Evolutionary conservation across 805 yeast species (phyloP).

Genomic region (Saturnispora gosingensis): DNA sequence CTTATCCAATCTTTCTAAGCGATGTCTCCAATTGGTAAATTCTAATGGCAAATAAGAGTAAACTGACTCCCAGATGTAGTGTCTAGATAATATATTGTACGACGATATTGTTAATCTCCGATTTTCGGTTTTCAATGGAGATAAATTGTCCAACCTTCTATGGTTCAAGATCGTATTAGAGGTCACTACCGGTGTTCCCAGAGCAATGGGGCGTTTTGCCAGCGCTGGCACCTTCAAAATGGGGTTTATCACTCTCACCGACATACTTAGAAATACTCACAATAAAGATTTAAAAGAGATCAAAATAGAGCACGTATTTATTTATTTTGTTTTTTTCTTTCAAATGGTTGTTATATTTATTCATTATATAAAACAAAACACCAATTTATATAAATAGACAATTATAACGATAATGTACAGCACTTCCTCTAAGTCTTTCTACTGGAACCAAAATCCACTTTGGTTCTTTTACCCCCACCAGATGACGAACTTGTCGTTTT

Average conservation of each 20-base stretch:
- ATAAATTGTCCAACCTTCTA: conserved; percentile 10
- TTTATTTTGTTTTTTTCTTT: not conserved
- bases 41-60: conserved; percentile 41
- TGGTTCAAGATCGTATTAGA: conserved; percentile 16
- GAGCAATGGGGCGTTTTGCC: not conserved
- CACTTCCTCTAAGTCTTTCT: conserved; percentile 17
- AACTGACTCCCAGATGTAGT: conserved; percentile 52
- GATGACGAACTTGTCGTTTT: conserved; percentile 23
- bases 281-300: not conserved
- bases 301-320: not conserved
- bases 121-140: conserved; percentile 6
- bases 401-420: conserved; percentile 2
- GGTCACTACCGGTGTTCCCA: not conserved
- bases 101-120: conserved; percentile 23
- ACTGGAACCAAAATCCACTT: conserved; percentile 23
- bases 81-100: conserved; percentile 29
- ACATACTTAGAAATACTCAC: not conserved
- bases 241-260: not conserved
- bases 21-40: conserved; percentile 39
- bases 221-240: not conserved
- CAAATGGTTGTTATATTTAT: not conserved
- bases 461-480: conserved; percentile 15
- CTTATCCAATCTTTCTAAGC: conserved; percentile 35
- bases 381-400: not conserved
- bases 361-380: not conserved